A percentile compares a stretch with the other conserved stretches of the same genome.
Evolutionary conservation across 495 filamentous ascomycete species (phyloP).

Genomic region (Staphylotrichum tortipilum): DNA sequence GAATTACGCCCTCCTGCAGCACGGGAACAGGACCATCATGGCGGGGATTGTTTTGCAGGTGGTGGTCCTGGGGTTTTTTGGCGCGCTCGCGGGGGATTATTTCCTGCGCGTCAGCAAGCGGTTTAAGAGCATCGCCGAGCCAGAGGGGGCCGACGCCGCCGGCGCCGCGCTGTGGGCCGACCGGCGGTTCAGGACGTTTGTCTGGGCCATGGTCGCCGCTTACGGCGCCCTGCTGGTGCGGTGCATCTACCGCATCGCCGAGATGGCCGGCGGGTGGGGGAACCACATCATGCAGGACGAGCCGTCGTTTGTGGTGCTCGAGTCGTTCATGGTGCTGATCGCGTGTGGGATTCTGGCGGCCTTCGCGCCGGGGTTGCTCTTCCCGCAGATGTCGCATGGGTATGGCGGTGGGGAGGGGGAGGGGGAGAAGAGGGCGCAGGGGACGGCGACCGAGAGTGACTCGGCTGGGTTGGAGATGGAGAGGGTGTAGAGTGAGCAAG

Average conservation of each 20-base stretch:
- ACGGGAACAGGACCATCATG: slow-evolving; percentile 59
- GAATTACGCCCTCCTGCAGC: slow-evolving; percentile 24
- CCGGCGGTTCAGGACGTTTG: slow-evolving; percentile 45
- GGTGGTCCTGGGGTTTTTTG: slow-evolving; percentile 51
- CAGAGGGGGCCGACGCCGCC: slow-evolving; percentile 25
- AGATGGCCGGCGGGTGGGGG: slow-evolving; percentile 63
- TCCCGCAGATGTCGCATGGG: slow-evolving; percentile 30
- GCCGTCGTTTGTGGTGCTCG: slow-evolving; percentile 51
- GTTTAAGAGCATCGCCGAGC: slow-evolving; percentile 24
- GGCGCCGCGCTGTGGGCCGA: slow-evolving; percentile 25
- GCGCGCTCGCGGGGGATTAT: slow-evolving; percentile 40
- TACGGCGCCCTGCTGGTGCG: slow-evolving; percentile 54
- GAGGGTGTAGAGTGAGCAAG: not conserved
- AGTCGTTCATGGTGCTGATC: slow-evolving; percentile 39
- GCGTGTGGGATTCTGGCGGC: slow-evolving; percentile 27
- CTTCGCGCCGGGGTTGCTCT: slow-evolving; percentile 33
- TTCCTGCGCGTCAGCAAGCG: slow-evolving; percentile 30
- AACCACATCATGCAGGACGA: slow-evolving; percentile 60
- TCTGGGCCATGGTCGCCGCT: slow-evolving; percentile 43
- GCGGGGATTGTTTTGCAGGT: slow-evolving; percentile 65
- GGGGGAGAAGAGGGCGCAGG: not conserved
- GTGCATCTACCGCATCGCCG: slow-evolving; percentile 61
- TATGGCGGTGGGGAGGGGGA: not conserved
- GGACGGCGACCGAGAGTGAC: not conserved
- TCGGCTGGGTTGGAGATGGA: slow-evolving; percentile 3